Evolutionary conservation across 2,329 filamentous ascomycete species (phyloP).

Genomic region (Colletotrichum chrysophilum): DNA sequence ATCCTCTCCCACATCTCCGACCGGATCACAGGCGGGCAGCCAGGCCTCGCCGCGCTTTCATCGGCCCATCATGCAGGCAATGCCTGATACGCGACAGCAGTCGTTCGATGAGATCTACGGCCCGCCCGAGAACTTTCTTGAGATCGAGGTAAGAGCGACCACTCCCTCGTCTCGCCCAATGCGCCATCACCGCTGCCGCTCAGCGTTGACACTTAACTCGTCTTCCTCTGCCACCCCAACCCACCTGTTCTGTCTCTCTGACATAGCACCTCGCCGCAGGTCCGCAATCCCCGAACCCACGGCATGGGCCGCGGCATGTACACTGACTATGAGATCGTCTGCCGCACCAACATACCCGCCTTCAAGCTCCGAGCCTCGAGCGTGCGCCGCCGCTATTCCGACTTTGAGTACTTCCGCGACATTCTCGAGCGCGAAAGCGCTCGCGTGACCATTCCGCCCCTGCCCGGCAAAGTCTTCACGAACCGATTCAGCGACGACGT

Average conservation of each 20-base stretch:
- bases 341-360: conserved; percentile 97
- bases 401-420: conserved; percentile 99
- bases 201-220: neutral
- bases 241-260: neutral
- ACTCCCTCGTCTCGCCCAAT: neutral
- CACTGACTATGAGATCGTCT: conserved; percentile 98
- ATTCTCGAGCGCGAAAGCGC: conserved; percentile 95
- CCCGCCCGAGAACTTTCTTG: conserved; percentile 96
- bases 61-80: conserved; percentile 66
- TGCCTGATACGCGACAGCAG: conserved; percentile 82
- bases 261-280: conserved; percentile 53
- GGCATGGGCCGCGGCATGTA: conserved; percentile 97
- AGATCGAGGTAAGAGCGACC: conserved; percentile 78
- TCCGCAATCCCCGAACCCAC: conserved; percentile 91
- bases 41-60: conserved; percentile 42
- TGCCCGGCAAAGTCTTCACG: conserved; percentile 97
- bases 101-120: conserved; percentile 99
- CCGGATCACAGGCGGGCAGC: conserved; percentile 22
- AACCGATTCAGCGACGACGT: conserved; percentile 98
- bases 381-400: conserved; percentile 92
- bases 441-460: conserved; percentile 91
- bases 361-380: conserved; percentile 92
- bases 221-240: neutral
- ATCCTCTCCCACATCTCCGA: conserved; percentile 24
- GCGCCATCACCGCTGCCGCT: neutral